Conservation (phyloP, 2,329 filamentous ascomycete species). For the Epicoccum nigrum region DNA sequence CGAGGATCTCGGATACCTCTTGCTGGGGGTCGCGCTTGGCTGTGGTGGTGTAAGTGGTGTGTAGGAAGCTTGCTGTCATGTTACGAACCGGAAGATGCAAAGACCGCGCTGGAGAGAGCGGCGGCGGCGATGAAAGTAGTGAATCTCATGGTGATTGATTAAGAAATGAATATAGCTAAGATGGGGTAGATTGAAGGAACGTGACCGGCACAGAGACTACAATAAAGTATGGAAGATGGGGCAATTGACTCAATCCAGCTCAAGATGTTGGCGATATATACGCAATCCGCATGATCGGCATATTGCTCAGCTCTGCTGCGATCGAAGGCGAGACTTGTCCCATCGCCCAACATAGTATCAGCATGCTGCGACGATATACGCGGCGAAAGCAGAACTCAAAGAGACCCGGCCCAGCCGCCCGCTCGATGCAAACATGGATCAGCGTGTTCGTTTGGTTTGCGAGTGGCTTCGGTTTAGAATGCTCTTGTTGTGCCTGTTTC, state of each 20-base stretch:
- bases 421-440: slow-evolving; percentile 20
- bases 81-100: slow-evolving; percentile 30
- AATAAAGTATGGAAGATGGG: slow-evolving; percentile 22
- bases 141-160: slow-evolving; percentile 38
- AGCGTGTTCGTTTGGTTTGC: slow-evolving; percentile 20
- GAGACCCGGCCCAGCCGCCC: slow-evolving; percentile 5
- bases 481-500: slow-evolving; percentile 27
- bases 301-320: slow-evolving; percentile 20
- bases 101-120: slow-evolving; percentile 35
- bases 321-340: slow-evolving; percentile 27
- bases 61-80: neutral
- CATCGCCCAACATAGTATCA: slow-evolving; percentile 32
- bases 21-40: slow-evolving; percentile 27
- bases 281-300: neutral
- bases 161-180: slow-evolving; percentile 2
- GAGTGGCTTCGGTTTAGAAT: slow-evolving; percentile 13
- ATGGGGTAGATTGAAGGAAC: slow-evolving; percentile 20
- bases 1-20: slow-evolving; percentile 35
- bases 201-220: slow-evolving; percentile 40
- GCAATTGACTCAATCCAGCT: slow-evolving; percentile 15
- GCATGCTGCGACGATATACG: slow-evolving; percentile 23
- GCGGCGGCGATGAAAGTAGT: slow-evolving; percentile 32
- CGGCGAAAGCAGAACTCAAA: slow-evolving; percentile 5
- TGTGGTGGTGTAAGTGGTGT: slow-evolving; percentile 5
- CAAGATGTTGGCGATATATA: slow-evolving; percentile 24